Evolutionary conservation across 2,329 filamentous ascomycete genomes (phyloP).

Genomic region (Phymatotrichopsis omnivora): DNA sequence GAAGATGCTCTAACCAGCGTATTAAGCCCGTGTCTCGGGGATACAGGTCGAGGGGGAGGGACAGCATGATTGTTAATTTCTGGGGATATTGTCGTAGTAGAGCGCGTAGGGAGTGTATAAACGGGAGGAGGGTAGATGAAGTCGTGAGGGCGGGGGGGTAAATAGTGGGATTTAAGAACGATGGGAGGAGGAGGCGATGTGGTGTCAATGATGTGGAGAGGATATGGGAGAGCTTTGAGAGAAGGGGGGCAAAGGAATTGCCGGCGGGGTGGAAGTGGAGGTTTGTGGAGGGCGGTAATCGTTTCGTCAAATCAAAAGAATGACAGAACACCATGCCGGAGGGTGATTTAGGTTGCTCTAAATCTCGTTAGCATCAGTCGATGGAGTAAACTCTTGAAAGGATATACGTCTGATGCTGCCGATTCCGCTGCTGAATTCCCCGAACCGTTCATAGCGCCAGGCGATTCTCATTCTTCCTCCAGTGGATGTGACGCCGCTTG

Average conservation of each 20-base stretch:
- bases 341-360: too few species aligned
- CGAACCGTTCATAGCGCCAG: slow-evolving; percentile 86
- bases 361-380: too few species aligned
- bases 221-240: slow-evolving; percentile 52
- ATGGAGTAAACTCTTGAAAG: too few species aligned
- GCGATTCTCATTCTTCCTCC: slow-evolving; percentile 95
- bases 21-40: slow-evolving; percentile 65
- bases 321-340: too few species aligned
- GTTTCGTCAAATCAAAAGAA: slow-evolving; percentile 59
- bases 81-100: slow-evolving; percentile 58
- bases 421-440: slow-evolving; percentile 48
- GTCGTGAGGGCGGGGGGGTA: slow-evolving; percentile 60
- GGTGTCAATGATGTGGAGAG: slow-evolving; percentile 42
- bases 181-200: slow-evolving; percentile 77
- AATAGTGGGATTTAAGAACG: slow-evolving; percentile 71
- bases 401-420: slow-evolving; percentile 23
- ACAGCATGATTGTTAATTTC: slow-evolving; percentile 61
- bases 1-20: slow-evolving; percentile 75
- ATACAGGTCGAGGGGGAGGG: slow-evolving; percentile 69
- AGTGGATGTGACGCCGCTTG: too few species aligned
- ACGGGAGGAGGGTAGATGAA: slow-evolving; percentile 66
- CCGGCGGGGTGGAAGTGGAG: slow-evolving; percentile 43
- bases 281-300: slow-evolving; percentile 47
- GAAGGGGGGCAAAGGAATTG: slow-evolving; percentile 46
- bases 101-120: slow-evolving; percentile 67